Conservation (phyloP, 331 rosid species). For the Cydonia oblonga region DNA sequence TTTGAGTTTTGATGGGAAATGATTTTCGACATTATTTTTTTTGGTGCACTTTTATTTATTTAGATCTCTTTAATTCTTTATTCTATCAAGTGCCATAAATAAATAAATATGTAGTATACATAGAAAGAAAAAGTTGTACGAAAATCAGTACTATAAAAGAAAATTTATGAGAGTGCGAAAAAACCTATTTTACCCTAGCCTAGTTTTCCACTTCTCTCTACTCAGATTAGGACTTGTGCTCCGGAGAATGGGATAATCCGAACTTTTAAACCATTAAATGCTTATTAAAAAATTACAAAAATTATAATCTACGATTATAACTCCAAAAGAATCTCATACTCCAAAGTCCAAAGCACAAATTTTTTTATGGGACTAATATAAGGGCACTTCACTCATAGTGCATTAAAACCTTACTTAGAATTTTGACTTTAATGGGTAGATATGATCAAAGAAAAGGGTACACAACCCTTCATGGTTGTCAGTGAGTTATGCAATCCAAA, state of each 20-base stretch:
- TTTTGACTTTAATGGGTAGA: neutral
- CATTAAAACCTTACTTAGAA: neutral
- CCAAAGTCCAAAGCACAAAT: neutral
- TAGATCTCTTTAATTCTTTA: neutral
- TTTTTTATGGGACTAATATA: neutral
- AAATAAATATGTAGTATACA: neutral
- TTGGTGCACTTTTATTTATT: neutral
- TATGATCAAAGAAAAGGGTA: neutral
- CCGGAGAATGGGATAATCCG: neutral
- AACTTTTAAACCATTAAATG: too few relatives aligned
- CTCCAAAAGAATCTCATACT: neutral
- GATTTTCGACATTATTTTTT: neutral
- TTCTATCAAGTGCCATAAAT: neutral
- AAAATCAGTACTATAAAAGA: neutral
- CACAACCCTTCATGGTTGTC: constrained; percentile 6
- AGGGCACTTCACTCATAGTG: neutral
- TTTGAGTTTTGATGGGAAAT: neutral
- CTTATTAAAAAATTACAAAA: too few relatives aligned
- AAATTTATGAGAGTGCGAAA: neutral
- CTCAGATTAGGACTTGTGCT: neutral
- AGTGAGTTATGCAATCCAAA: constrained; percentile 14
- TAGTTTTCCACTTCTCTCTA: neutral
- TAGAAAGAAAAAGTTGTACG: neutral
- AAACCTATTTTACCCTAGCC: neutral
- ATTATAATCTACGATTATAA: too few relatives aligned